These are phyloP conservation scores for Melanomma pulvis-pyrius DNA, from an alignment of 495 filamentous ascomycete species.

Conservation along the genomic window DNA sequence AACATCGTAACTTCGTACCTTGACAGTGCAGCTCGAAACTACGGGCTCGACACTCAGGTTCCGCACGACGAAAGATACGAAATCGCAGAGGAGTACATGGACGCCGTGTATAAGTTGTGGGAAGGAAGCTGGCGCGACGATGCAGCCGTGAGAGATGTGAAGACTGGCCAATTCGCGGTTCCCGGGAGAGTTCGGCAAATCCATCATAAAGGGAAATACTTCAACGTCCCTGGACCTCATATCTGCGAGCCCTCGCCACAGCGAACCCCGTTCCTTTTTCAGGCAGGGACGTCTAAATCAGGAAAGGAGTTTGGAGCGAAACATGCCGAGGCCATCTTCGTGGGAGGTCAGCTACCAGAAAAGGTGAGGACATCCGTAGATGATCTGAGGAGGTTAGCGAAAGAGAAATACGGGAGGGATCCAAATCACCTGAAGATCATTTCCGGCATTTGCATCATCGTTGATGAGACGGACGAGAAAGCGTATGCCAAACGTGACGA, in stretches of 20 bases:
- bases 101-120: slow-evolving; percentile 68
- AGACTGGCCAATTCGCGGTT: slow-evolving; percentile 59
- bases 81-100: slow-evolving; percentile 67
- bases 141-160: slow-evolving; percentile 59
- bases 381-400: slow-evolving; percentile 52
- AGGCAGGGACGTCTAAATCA: slow-evolving; percentile 66
- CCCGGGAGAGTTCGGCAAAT: slow-evolving; percentile 61
- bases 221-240: slow-evolving; percentile 64
- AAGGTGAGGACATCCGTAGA: slow-evolving; percentile 51
- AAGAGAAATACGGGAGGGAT: slow-evolving; percentile 50
- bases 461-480: slow-evolving; percentile 57
- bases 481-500: slow-evolving; percentile 54
- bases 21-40: slow-evolving; percentile 64
- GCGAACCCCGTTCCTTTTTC: slow-evolving; percentile 66
- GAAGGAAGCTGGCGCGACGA: slow-evolving; percentile 69
- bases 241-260: slow-evolving; percentile 67
- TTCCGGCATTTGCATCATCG: slow-evolving; percentile 48
- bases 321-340: slow-evolving; percentile 63
- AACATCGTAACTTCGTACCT: slow-evolving; percentile 69
- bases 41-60: slow-evolving; percentile 56
- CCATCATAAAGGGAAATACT: slow-evolving; percentile 67
- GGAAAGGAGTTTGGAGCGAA: slow-evolving; percentile 66
- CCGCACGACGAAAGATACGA: slow-evolving; percentile 70
- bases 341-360: slow-evolving; percentile 53
- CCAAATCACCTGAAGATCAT: slow-evolving; percentile 58